Percentiles rank a stretch among this genome's conserved stretches.
phyloP scores from a whole-genome alignment of 2,329 filamentous ascomycete species.

The Coleophoma cylindrospora region DNA sequence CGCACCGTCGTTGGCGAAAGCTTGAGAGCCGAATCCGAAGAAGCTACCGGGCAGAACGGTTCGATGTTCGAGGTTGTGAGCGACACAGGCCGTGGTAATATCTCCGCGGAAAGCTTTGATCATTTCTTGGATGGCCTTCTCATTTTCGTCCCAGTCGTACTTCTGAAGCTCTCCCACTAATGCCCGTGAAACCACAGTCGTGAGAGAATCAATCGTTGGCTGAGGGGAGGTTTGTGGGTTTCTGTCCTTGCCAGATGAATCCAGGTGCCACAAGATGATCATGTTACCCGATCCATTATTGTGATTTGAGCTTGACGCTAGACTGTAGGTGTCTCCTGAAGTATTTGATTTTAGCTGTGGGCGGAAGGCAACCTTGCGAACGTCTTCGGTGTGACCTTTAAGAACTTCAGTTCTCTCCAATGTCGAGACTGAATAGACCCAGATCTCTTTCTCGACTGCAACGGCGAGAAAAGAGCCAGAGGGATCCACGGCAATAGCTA shows the following conservation, averaged over 20 bases:
- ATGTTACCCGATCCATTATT: not conserved
- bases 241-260: not conserved
- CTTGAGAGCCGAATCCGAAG: not conserved
- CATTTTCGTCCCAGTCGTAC: not conserved
- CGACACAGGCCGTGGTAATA: not conserved
- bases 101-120: not conserved
- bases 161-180: not conserved
- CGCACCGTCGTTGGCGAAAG: not conserved
- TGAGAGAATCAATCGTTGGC: not conserved
- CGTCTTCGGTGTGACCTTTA: not conserved
- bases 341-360: not conserved
- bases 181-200: not conserved
- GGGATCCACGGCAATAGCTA: not conserved
- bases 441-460: not conserved
- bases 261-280: not conserved
- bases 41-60: not conserved
- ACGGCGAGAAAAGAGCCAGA: not conserved
- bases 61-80: not conserved
- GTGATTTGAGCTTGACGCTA: not conserved
- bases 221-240: not conserved
- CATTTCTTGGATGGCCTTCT: not conserved
- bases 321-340: too few species aligned
- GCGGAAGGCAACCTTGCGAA: not conserved
- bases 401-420: not conserved
- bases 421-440: not conserved